Base-by-base conservation (phyloP, 2,329 filamentous ascomycete genomes). In the Fusarium subtropicale region DNA sequence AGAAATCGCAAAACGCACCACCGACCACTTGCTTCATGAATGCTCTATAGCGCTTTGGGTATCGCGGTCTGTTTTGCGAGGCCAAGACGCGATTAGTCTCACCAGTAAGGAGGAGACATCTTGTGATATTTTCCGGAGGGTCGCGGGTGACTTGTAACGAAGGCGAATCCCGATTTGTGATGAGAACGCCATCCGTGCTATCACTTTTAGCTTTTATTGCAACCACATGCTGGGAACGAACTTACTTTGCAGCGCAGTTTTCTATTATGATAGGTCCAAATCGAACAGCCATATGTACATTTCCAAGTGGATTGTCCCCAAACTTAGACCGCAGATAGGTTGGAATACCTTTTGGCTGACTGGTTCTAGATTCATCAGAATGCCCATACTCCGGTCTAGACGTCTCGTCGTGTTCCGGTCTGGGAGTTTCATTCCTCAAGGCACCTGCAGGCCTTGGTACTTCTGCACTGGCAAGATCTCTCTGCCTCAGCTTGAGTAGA, bases 11-110 rank as follows among this genome's bases (percentile, higher is more conserved):
- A 56, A 81, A 81, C 4, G 78, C 74, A 1, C 71, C 74, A 1
- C 80, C 80, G 12, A 79, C 78, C 9, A 82, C 76, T 66, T 81
- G 79, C 56, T 81, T 82, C 76, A 81, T 76, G 42, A 80, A 69
- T 4, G 74, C 74, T 45, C 79, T 80, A 64, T 77, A 78, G 8
- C 78, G 74, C 44, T 79, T 80, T 1, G 60, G 71, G 7, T 48
- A n/a, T 7, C 67, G 56, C 4, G 68, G 65, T 7, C 70, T 52
- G 5, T 56, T 57, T n/a, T 76, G 72, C 0, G 54, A 52, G 11
- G n/a, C n/a, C n/a, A n/a, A n/a, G n/a, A 33, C 22, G 4, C 74
- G 62, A n/a, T 75, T 56, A 2, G 48, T 38, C 7, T 62, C 55
- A 3, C 70, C 74, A 5, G 63, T 64, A 3, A 75, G 51, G 9